These are phyloP conservation scores for Apiospora pterosperma DNA, from an alignment of 2,329 filamentous ascomycete genomes.

Conservation along the genomic window DNA sequence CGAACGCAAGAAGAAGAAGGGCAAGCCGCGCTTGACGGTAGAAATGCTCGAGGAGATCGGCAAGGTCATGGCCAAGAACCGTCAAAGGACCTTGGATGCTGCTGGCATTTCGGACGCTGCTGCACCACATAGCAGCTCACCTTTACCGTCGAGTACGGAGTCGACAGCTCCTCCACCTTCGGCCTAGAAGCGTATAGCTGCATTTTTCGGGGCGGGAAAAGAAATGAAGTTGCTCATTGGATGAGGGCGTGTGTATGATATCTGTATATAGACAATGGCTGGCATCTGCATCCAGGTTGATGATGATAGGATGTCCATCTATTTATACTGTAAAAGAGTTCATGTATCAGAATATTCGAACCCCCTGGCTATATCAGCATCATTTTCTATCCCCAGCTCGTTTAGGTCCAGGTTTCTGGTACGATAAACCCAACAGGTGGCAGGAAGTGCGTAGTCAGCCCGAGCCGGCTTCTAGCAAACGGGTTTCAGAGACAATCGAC, in stretches of 20 bases:
- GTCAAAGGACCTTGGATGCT: conserved; percentile 36
- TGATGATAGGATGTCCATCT: neutral
- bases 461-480: neutral
- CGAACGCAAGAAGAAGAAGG: conserved; percentile 46
- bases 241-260: conserved; percentile 4
- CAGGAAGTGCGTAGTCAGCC: neutral
- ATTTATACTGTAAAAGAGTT: conserved; percentile 1
- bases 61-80: conserved; percentile 56
- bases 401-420: too few species aligned
- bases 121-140: neutral
- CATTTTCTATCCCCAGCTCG: neutral
- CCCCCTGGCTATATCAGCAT: neutral
- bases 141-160: conserved; percentile 4
- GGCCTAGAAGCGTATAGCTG: neutral
- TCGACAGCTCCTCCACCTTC: neutral
- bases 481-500: too few species aligned
- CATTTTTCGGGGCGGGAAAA: neutral
- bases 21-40: conserved; percentile 53
- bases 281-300: neutral
- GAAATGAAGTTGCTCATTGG: too few species aligned
- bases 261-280: conserved; percentile 8
- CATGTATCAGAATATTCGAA: neutral
- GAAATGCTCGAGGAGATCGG: conserved; percentile 62
- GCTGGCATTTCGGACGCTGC: conserved; percentile 32
- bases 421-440: neutral